Conservation (phyloP, 768 basidiomycete species). For the Rhodosporidiobolus odoratus region DNA sequence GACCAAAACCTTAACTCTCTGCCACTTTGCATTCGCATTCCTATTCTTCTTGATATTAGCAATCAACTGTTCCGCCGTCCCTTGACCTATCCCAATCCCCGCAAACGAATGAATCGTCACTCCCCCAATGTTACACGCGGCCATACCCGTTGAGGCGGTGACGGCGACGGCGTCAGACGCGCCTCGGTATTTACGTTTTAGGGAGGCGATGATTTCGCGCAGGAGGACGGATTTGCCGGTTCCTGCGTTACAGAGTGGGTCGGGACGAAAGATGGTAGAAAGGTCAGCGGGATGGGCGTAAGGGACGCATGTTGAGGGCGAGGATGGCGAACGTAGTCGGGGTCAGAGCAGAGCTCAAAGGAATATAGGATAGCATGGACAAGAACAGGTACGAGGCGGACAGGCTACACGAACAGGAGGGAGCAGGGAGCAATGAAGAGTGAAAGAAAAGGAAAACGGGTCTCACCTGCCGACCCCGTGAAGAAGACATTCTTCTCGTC, state of each 20-base stretch:
- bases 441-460: not conserved
- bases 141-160: slow-evolving; percentile 94
- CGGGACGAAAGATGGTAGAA: not conserved
- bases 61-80: slow-evolving; percentile 59
- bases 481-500: slow-evolving; percentile 78
- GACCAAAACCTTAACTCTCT: slow-evolving; percentile 74
- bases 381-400: too few species aligned
- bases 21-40: slow-evolving; percentile 75
- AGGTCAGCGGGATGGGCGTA: not conserved
- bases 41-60: slow-evolving; percentile 66
- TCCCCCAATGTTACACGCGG: slow-evolving; percentile 95
- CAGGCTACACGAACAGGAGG: too few species aligned
- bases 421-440: not conserved
- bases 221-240: slow-evolving; percentile 95
- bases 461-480: slow-evolving; percentile 90
- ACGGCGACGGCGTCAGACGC: slow-evolving; percentile 59
- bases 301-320: not conserved
- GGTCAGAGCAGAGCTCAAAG: not conserved
- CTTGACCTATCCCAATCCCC: slow-evolving; percentile 81
- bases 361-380: not conserved
- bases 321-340: not conserved
- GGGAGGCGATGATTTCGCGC: slow-evolving; percentile 75
- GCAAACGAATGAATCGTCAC: slow-evolving; percentile 91
- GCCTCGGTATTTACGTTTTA: slow-evolving; percentile 57
- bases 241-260: slow-evolving; percentile 52